Evolutionary conservation across 176 grass and related monocot genomes (phyloP).

Genomic region (Aegilops bicornis): DNA sequence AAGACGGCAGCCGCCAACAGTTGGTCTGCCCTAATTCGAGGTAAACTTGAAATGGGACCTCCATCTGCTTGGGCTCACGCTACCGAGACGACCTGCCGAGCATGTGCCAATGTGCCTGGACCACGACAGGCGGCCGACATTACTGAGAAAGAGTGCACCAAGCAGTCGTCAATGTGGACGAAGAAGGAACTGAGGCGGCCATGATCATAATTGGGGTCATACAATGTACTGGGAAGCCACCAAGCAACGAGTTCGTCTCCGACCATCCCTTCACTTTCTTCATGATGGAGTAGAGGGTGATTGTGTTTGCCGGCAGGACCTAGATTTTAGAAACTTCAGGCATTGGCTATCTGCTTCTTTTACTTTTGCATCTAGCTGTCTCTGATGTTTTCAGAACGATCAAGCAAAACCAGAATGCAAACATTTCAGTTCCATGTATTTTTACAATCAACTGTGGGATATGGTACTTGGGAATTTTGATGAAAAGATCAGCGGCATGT

Average conservation of each 20-base stretch:
- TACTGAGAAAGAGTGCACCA: neutral
- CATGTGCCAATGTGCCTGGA: neutral
- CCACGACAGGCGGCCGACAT: neutral
- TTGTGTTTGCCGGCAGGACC: neutral
- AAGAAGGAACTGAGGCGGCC: neutral
- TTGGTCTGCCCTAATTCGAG: neutral
- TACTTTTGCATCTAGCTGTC: neutral
- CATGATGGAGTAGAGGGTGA: neutral
- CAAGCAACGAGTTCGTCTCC: neutral
- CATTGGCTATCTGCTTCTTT: neutral
- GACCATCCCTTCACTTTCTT: conserved; percentile 14
- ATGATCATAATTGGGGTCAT: accelerated
- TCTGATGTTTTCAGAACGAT: neutral
- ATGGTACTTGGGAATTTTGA: neutral
- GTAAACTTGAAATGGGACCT: neutral
- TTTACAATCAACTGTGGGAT: neutral
- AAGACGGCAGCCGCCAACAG: accelerated
- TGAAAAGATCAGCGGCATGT: too few species aligned
- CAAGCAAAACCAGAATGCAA: neutral
- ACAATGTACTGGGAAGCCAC: neutral
- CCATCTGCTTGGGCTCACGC: neutral
- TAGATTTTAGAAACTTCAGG: neutral
- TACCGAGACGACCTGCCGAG: neutral
- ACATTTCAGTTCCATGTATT: neutral
- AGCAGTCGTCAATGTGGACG: too few species aligned